Conservation (phyloP, 768 basidiomycete species). For the Tulasnella sp. region DNA sequence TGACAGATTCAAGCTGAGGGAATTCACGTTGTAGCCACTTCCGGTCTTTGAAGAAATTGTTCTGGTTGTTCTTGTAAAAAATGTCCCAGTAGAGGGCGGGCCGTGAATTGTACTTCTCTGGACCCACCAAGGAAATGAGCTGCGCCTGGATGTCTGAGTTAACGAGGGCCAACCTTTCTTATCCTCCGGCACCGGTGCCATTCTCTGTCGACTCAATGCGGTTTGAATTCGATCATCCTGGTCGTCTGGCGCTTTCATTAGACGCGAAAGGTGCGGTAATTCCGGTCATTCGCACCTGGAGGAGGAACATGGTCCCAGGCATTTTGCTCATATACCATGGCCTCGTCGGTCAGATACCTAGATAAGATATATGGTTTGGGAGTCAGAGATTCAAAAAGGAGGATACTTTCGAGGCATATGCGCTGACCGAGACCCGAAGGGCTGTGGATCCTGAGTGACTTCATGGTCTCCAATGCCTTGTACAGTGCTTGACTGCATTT, state of each 20-base stretch:
- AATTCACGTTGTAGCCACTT: constrained; percentile 98
- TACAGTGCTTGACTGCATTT: not conserved
- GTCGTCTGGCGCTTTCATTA: constrained; percentile 36
- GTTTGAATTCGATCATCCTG: constrained; percentile 64
- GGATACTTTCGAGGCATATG: not conserved
- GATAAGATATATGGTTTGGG: not conserved
- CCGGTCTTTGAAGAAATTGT: constrained; percentile 89
- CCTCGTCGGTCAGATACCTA: constrained; percentile 56
- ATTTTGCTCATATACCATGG: constrained; percentile 25
- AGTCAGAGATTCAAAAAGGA: not conserved
- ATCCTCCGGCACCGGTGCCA: constrained; percentile 62
- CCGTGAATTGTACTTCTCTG: constrained; percentile 30
- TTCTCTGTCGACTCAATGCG: constrained; percentile 61
- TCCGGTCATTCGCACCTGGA: constrained; percentile 34
- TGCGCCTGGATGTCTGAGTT: constrained; percentile 30
- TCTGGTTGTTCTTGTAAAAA: constrained; percentile 79
- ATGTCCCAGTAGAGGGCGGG: constrained; percentile 60
- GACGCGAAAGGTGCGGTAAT: not conserved
- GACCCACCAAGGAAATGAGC: not conserved
- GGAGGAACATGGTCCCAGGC: constrained; percentile 74
- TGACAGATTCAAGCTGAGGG: constrained; percentile 69
- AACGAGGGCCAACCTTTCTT: constrained; percentile 49
- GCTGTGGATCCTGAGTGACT: constrained; percentile 32
- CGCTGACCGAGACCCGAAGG: constrained; percentile 60
- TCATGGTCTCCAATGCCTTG: not conserved